Percentiles rank a stretch among this genome's conserved stretches.
These are phyloP conservation scores for Teunomyces aglyptinius DNA, from an alignment of 805 yeast genomes.

Conservation along the genomic window DNA sequence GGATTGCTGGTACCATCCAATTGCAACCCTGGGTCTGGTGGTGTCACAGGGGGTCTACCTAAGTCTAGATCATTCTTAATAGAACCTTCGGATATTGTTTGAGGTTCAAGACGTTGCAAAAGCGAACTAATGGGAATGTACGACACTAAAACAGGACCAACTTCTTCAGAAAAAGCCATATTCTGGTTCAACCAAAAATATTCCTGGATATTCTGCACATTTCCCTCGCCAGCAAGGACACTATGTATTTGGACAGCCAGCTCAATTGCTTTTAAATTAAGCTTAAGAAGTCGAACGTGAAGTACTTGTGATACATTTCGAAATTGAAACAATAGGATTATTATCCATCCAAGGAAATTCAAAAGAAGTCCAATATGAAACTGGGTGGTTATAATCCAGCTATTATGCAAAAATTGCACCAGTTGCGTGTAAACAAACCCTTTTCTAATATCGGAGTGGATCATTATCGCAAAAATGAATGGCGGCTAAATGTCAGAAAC, in stretches of 20 bases:
- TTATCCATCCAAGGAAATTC: neutral
- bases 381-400: neutral
- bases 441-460: neutral
- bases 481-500: neutral
- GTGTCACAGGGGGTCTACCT: neutral
- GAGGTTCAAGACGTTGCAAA: neutral
- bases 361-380: neutral
- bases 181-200: neutral
- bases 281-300: neutral
- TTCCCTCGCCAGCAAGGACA: neutral
- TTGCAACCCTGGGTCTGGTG: neutral
- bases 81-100: neutral
- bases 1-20: neutral
- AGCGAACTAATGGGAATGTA: conserved; percentile 1
- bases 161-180: neutral
- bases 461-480: neutral
- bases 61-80: neutral
- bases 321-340: conserved; percentile 2
- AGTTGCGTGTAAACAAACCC: neutral
- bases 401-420: neutral
- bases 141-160: neutral
- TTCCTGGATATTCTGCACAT: neutral
- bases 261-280: conserved; percentile 1
- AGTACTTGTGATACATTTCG: neutral
- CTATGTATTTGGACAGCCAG: neutral